phyloP scores from a whole-genome alignment of 805 yeast genomes.

The Metschnikowia rubicola region DNA sequence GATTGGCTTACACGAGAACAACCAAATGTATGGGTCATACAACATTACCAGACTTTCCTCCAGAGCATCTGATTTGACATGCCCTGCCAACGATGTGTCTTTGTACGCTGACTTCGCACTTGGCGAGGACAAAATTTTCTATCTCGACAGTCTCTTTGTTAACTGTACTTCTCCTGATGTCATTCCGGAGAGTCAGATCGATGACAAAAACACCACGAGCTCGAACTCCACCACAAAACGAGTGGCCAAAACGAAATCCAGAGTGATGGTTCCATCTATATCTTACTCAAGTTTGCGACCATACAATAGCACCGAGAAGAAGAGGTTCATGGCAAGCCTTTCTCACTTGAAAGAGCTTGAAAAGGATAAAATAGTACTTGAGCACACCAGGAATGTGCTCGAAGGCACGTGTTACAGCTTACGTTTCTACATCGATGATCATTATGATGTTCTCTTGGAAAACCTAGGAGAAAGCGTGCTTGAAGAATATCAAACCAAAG shows the following conservation, averaged over 20 bases:
- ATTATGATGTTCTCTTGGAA: slow-evolving; percentile 35
- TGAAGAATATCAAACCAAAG: slow-evolving; percentile 26
- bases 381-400: slow-evolving; percentile 60
- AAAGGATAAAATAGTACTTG: slow-evolving; percentile 47
- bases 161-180: slow-evolving; percentile 34
- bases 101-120: slow-evolving; percentile 42
- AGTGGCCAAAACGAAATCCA: slow-evolving; percentile 18
- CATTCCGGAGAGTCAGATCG: slow-evolving; percentile 13
- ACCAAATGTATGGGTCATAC: slow-evolving; percentile 29
- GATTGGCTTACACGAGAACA: slow-evolving; percentile 38
- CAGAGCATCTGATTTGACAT: slow-evolving; percentile 35
- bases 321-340: slow-evolving; percentile 46
- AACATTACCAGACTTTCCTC: slow-evolving; percentile 23
- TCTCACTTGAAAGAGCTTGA: slow-evolving; percentile 53
- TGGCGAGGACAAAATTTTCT: slow-evolving; percentile 49
- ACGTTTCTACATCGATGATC: slow-evolving; percentile 56
- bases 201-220: slow-evolving; percentile 3
- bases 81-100: slow-evolving; percentile 31
- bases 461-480: slow-evolving; percentile 41
- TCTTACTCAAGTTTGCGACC: slow-evolving; percentile 39
- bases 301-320: slow-evolving; percentile 37
- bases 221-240: slow-evolving; percentile 18
- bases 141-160: slow-evolving; percentile 42
- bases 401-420: slow-evolving; percentile 73
- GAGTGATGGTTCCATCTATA: slow-evolving; percentile 43